A percentile compares a stretch with the other conserved stretches of the same genome.
phyloP scores from a whole-genome alignment of 192 early-diverging fungal genomes.

The Pilobolus umbonatus region DNA sequence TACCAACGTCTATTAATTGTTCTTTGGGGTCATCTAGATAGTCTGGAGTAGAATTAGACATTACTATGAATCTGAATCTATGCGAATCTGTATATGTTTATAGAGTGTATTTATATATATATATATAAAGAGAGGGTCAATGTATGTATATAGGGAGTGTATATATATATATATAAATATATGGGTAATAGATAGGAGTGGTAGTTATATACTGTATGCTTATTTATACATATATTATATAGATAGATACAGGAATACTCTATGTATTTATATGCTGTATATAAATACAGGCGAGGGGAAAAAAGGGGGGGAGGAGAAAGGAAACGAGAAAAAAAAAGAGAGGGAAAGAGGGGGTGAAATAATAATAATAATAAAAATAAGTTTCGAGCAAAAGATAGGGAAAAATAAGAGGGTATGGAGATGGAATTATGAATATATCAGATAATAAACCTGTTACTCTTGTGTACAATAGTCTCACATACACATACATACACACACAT shows the following conservation, averaged over 20 bases:
- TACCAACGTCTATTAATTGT: background rate
- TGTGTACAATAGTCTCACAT: too few relatives aligned
- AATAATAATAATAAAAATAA: conserved; percentile 7
- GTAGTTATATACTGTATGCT: too few relatives aligned
- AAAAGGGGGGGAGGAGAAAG: conserved; percentile 1
- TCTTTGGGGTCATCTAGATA: conserved; percentile 12
- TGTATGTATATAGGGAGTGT: background rate
- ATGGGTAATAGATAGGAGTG: too few relatives aligned
- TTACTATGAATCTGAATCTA: too few relatives aligned
- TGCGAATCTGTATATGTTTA: background rate
- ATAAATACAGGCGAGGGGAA: background rate
- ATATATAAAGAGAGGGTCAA: background rate
- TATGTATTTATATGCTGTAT: background rate
- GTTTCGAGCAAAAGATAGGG: too few relatives aligned
- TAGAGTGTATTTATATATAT: conserved; percentile 1
- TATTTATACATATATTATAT: too few relatives aligned
- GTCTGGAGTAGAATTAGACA: conserved; percentile 11
- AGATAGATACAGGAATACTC: background rate
- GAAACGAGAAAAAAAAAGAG: background rate
- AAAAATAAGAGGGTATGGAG: too few relatives aligned
- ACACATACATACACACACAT: too few relatives aligned
- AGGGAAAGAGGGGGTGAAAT: background rate
- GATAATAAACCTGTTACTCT: too few relatives aligned
- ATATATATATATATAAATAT: too few relatives aligned
- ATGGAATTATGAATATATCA: too few relatives aligned